phyloP scores from a whole-genome alignment of 768 basidiomycete genomes.

The Tylopilus sp. region DNA sequence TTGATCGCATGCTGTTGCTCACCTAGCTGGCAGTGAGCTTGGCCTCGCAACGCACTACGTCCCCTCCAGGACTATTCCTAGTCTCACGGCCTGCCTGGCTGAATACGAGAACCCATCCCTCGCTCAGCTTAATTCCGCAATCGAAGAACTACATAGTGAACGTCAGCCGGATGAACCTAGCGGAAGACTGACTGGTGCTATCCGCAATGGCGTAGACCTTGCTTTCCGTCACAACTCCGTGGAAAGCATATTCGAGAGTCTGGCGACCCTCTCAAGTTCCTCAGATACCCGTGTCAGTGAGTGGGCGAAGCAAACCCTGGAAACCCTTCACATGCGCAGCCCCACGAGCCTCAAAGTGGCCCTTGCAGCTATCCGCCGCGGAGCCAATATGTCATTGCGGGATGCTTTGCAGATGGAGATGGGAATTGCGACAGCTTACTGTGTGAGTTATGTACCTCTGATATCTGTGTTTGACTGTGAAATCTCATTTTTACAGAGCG shows the following conservation, averaged over 20 bases:
- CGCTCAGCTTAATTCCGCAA: constrained; percentile 60
- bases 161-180: constrained; percentile 53
- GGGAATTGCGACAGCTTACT: constrained; percentile 83
- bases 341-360: constrained; percentile 92
- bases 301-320: constrained; percentile 77
- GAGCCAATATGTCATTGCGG: constrained; percentile 57
- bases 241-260: constrained; percentile 60
- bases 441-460: constrained; percentile 52
- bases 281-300: constrained; percentile 45
- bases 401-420: constrained; percentile 82
- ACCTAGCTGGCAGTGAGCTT: constrained; percentile 56
- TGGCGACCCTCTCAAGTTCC: constrained; percentile 41
- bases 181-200: constrained; percentile 52
- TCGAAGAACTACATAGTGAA: constrained; percentile 62
- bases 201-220: constrained; percentile 74
- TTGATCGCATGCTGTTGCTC: constrained; percentile 7
- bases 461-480: constrained; percentile 11
- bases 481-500: constrained; percentile 45
- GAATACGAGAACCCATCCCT: constrained; percentile 34
- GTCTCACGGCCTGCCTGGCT: constrained; percentile 66
- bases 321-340: constrained; percentile 63
- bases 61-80: constrained; percentile 69
- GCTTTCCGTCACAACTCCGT: constrained; percentile 74
- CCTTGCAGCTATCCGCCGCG: constrained; percentile 72
- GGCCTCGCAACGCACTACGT: constrained; percentile 95